Conservation (phyloP, 176 grass and related monocot genomes). For the Rhynchospora tenuis region DNA sequence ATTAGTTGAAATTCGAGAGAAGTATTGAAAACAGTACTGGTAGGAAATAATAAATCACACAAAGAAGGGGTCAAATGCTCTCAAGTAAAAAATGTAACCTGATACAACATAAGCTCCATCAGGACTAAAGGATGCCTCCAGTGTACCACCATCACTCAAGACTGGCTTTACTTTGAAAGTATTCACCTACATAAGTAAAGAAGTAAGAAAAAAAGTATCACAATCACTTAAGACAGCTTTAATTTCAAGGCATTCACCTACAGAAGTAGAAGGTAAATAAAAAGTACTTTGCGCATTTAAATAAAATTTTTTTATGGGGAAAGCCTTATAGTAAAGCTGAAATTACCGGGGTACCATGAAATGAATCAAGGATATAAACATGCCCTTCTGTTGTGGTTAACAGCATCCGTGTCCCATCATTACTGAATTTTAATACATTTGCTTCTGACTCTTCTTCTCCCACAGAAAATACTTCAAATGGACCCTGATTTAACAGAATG, state of each 20-base stretch:
- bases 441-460: constrained; percentile 67
- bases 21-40: neutral
- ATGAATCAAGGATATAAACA: constrained; percentile 94
- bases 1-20: neutral
- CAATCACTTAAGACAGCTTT: constrained; percentile 63
- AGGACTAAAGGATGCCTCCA: constrained; percentile 96
- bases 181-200: constrained; percentile 35
- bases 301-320: neutral
- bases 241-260: constrained; percentile 76
- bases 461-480: constrained; percentile 72
- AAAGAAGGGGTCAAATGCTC: neutral
- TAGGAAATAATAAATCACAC: constrained; percentile 4
- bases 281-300: neutral
- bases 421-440: constrained; percentile 93
- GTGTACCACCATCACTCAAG: constrained; percentile 45
- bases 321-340: neutral
- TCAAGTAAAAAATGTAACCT: constrained; percentile 35
- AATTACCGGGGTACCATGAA: constrained; percentile 67
- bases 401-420: constrained; percentile 70
- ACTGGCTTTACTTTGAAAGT: constrained; percentile 87
- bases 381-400: constrained; percentile 80
- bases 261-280: neutral
- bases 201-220: constrained; percentile 31
- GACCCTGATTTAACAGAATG: constrained; percentile 45
- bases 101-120: constrained; percentile 90